A percentile compares a stretch with the other conserved stretches of the same genome.
These are phyloP conservation scores for Coemansia sp. DNA, from an alignment of 192 early-diverging fungal species.

Conservation along the genomic window DNA sequence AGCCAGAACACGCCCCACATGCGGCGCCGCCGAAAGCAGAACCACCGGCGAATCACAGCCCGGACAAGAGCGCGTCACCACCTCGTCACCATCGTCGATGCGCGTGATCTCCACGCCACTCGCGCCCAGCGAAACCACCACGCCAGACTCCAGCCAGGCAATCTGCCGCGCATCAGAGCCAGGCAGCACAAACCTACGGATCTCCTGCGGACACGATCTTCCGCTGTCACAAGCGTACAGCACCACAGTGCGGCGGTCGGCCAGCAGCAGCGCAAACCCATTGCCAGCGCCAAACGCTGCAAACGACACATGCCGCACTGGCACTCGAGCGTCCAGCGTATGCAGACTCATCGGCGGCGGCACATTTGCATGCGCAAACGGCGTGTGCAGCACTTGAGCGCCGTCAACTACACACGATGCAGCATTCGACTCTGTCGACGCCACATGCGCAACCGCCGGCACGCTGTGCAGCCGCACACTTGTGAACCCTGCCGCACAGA, in stretches of 20 bases:
- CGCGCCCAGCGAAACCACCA: constrained; percentile 58
- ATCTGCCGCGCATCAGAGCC: constrained; percentile 63
- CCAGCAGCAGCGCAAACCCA: constrained; percentile 69
- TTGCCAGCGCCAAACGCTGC: constrained; percentile 61
- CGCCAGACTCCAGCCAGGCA: constrained; percentile 58
- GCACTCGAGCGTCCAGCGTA: constrained; percentile 7
- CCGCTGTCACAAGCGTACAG: constrained; percentile 9
- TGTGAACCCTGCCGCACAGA: constrained; percentile 15
- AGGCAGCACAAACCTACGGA: neutral
- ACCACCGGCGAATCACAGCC: constrained; percentile 13
- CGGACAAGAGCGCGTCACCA: neutral
- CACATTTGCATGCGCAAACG: constrained; percentile 70
- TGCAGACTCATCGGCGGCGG: constrained; percentile 89
- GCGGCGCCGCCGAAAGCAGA: constrained; percentile 8
- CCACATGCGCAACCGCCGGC: constrained; percentile 21
- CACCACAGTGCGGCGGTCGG: constrained; percentile 52
- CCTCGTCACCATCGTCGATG: neutral
- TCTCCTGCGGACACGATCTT: constrained; percentile 11
- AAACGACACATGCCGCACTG: constrained; percentile 64
- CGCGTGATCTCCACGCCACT: neutral
- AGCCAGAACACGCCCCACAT: constrained; percentile 29
- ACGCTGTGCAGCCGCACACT: constrained; percentile 21
- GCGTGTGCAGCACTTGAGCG: constrained; percentile 42
- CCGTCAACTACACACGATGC: constrained; percentile 82
- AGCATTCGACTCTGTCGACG: constrained; percentile 25